Evolutionary conservation across 345 rosid species (phyloP), one percentile per base, ranked within the genome.

Genomic region (Tarenaya hassleriana): DNA sequence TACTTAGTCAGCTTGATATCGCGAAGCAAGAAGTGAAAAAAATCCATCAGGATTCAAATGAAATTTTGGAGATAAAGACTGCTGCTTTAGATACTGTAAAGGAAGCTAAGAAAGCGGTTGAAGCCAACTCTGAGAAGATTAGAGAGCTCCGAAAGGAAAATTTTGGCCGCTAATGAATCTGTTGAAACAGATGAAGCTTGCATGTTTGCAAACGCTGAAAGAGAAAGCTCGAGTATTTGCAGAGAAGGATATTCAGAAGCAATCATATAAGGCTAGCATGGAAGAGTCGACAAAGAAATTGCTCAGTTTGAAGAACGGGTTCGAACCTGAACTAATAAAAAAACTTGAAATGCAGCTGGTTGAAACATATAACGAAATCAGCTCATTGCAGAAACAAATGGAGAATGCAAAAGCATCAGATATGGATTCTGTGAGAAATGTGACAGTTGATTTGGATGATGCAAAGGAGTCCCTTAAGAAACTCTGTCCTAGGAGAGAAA

Each of bases 111-210:
- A 50, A 65, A 55, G 73, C 75, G 33, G 71, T 71, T 47, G 75
- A 77, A 62, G 69, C 62, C 51, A 81, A 81, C 62, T 62, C 78
- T 62, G 96, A 81, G 75, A 87, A 75, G 70, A 84, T 78, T 27
- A 68, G 78, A 34, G 79, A 82, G 58, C 79, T 91, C 29, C 77
- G 82, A 3, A 79, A 60, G 67, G 98, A 87, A 57, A 87, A n/a
- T 91, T 14, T 68, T 84, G 19, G 63, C 73, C 19, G 62, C 82
- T 16, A 86, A 87, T 65, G 92, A 84, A 63, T 73, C 95, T 4
- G 79, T 87, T 40, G 86, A 81, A n/a, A 32, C 81, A 87, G 70
- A 88, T 78, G n/a, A 91, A 81, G 77, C 78, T 77, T 64, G 92
- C 84, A 8, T 72, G 80, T 53, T 59, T 89, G 42, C 73, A 87